phyloP scores from a whole-genome alignment of 441 rosid genomes.

The Cnidoscolus chayamansa region DNA sequence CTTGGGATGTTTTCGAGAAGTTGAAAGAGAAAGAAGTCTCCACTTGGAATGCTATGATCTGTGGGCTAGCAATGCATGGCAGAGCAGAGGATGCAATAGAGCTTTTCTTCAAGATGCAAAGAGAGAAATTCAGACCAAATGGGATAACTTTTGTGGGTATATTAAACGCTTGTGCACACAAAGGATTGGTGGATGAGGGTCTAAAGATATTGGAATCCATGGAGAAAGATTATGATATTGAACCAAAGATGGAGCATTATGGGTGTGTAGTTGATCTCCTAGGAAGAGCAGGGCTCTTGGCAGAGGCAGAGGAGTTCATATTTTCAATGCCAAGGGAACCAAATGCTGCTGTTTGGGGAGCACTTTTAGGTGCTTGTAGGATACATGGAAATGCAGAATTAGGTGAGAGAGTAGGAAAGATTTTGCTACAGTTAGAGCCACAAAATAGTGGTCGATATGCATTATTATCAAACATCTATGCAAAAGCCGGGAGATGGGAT shows the following conservation, averaged over 20 bases:
- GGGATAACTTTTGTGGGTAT: conserved; percentile 52
- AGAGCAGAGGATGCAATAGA: conserved; percentile 53
- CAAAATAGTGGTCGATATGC: conserved; percentile 55
- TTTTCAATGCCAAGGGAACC: conserved; percentile 47
- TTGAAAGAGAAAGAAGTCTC: conserved; percentile 44
- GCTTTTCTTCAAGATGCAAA: conserved; percentile 44
- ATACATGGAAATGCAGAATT: conserved; percentile 46
- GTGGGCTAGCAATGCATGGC: conserved; percentile 59
- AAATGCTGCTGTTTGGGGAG: conserved; percentile 63
- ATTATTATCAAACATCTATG: conserved; percentile 59
- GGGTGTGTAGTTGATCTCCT: conserved; percentile 66
- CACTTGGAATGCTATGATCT: conserved; percentile 64
- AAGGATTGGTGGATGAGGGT: conserved; percentile 53
- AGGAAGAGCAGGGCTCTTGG: conserved; percentile 50
- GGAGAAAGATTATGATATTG: conserved; percentile 40
- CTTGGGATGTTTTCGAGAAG: conserved; percentile 48
- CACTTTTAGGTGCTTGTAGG: conserved; percentile 60
- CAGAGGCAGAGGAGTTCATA: conserved; percentile 50
- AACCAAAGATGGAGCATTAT: conserved; percentile 49
- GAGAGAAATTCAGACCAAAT: conserved; percentile 38
- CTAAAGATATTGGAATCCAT: conserved; percentile 44
- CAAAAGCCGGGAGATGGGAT: conserved; percentile 51
- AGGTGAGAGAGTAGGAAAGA: conserved; percentile 54
- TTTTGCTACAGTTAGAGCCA: conserved; percentile 49
- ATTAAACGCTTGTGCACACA: conserved; percentile 58